Evolutionary conservation across 1,139 yeast genomes (phyloP), one percentile per base, ranked within the genome.

Genomic region (Suhomyces maxii): DNA sequence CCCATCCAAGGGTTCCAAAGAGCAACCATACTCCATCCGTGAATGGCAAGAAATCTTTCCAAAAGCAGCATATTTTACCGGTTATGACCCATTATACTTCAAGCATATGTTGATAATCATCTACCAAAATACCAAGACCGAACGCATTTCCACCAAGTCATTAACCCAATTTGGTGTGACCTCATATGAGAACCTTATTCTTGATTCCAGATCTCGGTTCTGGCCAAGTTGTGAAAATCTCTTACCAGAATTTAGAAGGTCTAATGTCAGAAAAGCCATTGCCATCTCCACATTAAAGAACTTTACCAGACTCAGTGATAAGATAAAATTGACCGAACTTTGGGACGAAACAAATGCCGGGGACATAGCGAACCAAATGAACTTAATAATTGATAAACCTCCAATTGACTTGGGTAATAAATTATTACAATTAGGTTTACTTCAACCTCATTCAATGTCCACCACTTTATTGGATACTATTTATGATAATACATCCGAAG

Each of bases 321-420:
- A 51, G 6, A 53, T 62, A 36, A 57, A 57, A 35, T 35, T 46
- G 9, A 28, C 40, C 8, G 34, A 26, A 25, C 45, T 45, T 4
- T 73, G 77, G 77, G 97, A 90, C 61, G 95, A 90, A 57, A 87
- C 96, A 0, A 78, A 80, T 44, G 95, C 95, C 1, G 97, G 97
- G 1, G 69, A 74, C 11, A 59, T 86, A 39, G 95, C 96, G 0
- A 80, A 84, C 26, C 54, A 68, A 14, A 83, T 88, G 85, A 55
- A 53, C 5, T 66, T 84, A 6, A 67, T 88, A 11, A 61, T 70
- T 2, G 71, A 71, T 14, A 71, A 69, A 47, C 65, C 78, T 2
- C 89, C 95, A 0, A 55, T 62, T 2, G 80, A 80, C 11, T 67
- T 86, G 34, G 95, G 96, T 5, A 58, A 64, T 34, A 71, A 74